These are phyloP conservation scores for Meripilus lineatus DNA, from an alignment of 1,284 basidiomycete species.

Conservation along the genomic window DNA sequence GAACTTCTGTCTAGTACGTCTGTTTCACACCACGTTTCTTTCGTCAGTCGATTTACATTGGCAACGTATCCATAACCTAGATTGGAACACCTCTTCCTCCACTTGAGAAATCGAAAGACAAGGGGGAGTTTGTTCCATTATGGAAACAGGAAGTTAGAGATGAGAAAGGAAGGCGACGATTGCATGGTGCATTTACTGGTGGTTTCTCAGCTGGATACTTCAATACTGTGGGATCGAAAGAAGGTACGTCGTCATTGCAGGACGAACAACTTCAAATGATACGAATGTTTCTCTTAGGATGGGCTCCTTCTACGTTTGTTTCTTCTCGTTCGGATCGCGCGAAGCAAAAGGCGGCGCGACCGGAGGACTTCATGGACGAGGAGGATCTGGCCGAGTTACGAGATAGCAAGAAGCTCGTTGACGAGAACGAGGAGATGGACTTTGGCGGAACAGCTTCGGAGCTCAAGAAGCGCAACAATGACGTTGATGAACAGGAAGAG, in stretches of 20 bases:
- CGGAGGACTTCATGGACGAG: constrained; percentile 99
- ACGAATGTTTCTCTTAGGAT: constrained; percentile 55
- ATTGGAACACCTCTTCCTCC: constrained; percentile 91
- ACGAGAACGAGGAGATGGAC: constrained; percentile 75
- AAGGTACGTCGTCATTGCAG: constrained; percentile 50
- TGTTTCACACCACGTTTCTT: not conserved
- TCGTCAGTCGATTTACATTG: not conserved
- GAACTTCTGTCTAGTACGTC: constrained; percentile 79
- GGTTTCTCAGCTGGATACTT: constrained; percentile 98
- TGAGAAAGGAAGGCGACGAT: constrained; percentile 86
- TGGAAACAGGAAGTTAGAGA: constrained; percentile 98
- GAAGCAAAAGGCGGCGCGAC: constrained; percentile 51
- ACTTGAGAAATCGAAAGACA: constrained; percentile 84
- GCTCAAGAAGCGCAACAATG: constrained; percentile 23
- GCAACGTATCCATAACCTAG: constrained; percentile 32
- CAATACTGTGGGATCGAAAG: constrained; percentile 94
- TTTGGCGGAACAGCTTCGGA: constrained; percentile 56
- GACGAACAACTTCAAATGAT: not conserved
- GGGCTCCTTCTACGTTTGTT: constrained; percentile 88
- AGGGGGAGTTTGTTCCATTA: constrained; percentile 89
- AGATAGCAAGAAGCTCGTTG: constrained; percentile 68
- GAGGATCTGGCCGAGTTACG: constrained; percentile 86
- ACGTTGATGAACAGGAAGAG: constrained; percentile 44
- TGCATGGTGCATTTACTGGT: constrained; percentile 98
- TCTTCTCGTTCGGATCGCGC: constrained; percentile 78